Conservation (phyloP, 345 rosid species). For the Turnera subulata region DNA sequence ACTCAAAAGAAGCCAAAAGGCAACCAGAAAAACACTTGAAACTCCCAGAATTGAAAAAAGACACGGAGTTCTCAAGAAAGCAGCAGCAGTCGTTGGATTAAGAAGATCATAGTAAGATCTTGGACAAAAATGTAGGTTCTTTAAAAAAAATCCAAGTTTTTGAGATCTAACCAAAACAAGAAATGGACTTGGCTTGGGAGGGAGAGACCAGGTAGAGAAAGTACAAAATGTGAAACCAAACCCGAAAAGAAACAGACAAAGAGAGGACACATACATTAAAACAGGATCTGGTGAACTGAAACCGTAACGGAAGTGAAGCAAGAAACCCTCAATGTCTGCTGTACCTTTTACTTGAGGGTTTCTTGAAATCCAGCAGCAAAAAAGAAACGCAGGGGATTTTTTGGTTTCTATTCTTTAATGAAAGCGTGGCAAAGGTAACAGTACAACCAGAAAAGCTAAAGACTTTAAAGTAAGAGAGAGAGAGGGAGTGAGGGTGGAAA, state of each 20-base stretch:
- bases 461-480: slow-evolving; percentile 1
- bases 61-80: background rate
- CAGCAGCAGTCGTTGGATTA: slow-evolving; percentile 21
- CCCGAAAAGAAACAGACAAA: background rate
- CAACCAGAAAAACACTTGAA: background rate
- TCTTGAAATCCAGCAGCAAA: background rate
- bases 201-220: background rate
- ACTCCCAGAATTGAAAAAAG: slow-evolving; percentile 1
- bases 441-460: background rate
- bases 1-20: background rate
- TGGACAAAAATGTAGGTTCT: slow-evolving; percentile 17
- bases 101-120: background rate
- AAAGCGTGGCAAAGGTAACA: background rate
- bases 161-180: slow-evolving; percentile 10
- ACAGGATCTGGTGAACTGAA: background rate
- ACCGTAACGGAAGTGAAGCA: background rate
- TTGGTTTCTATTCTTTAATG: background rate
- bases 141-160: background rate
- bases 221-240: background rate
- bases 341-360: background rate
- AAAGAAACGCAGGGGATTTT: background rate
- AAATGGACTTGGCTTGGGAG: background rate
- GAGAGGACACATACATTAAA: background rate
- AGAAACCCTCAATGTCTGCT: background rate
- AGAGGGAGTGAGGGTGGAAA: background rate